Conservation (phyloP, 805 yeast species). For the Candida loeiensis region DNA sequence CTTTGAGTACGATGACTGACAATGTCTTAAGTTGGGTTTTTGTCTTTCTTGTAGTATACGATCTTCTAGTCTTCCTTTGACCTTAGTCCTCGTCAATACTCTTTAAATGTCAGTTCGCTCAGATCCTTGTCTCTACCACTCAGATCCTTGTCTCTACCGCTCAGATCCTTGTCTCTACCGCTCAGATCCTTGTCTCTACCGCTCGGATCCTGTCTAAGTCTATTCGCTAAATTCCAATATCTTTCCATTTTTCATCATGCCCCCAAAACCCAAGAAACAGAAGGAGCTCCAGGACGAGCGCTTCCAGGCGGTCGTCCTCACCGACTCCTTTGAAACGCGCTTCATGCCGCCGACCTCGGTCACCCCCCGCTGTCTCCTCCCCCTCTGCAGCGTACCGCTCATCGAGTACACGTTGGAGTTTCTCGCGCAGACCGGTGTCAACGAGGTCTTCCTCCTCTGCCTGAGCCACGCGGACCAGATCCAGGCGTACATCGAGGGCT, state of each 20-base stretch:
- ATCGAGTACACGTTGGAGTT: slow-evolving; percentile 94
- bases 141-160: too few relatives aligned
- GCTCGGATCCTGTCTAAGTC: neutral
- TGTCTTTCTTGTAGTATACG: too few relatives aligned
- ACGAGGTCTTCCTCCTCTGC: slow-evolving; percentile 87
- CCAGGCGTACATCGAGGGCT: slow-evolving; percentile 70
- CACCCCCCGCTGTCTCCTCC: slow-evolving; percentile 86
- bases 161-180: neutral
- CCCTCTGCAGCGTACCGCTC: slow-evolving; percentile 89
- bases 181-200: neutral
- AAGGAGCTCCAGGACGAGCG: slow-evolving; percentile 68
- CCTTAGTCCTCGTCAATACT: too few relatives aligned
- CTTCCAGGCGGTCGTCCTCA: slow-evolving; percentile 89
- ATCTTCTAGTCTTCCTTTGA: too few relatives aligned
- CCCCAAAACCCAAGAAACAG: slow-evolving; percentile 49
- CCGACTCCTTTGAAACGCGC: slow-evolving; percentile 89
- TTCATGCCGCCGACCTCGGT: slow-evolving; percentile 89
- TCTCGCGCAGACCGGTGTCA: slow-evolving; percentile 83
- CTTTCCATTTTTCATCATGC: slow-evolving; percentile 23
- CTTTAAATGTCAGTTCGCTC: too few relatives aligned
- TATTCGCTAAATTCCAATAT: neutral
- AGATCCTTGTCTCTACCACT: too few relatives aligned
- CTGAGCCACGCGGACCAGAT: slow-evolving; percentile 88
- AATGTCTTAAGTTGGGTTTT: too few relatives aligned
- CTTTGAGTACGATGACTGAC: too few relatives aligned